A percentile compares a stretch with the other conserved stretches of the same genome.
phyloP scores from a whole-genome alignment of 305 asterid species.

The Fraxinus baroniana region DNA sequence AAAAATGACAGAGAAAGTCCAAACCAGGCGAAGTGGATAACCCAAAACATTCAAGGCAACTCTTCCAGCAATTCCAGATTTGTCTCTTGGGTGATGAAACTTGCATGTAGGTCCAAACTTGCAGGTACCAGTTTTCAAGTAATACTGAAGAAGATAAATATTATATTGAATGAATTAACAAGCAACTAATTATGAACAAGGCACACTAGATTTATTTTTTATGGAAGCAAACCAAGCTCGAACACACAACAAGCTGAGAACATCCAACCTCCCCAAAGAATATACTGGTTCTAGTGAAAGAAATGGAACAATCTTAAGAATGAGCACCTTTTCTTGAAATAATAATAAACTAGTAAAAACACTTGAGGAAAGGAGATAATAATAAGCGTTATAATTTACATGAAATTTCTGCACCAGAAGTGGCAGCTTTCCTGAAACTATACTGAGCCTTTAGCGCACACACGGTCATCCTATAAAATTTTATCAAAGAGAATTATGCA shows the following conservation, averaged over 20 bases:
- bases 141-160: constrained; percentile 52
- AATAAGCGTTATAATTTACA: not conserved
- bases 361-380: not conserved
- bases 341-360: not conserved
- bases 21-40: constrained; percentile 90
- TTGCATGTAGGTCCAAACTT: constrained; percentile 96
- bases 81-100: constrained; percentile 95
- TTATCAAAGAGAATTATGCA: not conserved
- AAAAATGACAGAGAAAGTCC: constrained; percentile 23
- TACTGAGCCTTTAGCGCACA: not conserved
- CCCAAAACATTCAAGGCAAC: constrained; percentile 86
- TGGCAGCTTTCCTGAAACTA: not conserved
- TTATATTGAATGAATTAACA: constrained; percentile 24
- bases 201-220: not conserved
- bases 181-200: constrained; percentile 15
- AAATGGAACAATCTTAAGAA: not conserved
- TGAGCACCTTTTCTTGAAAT: not conserved
- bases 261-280: not conserved
- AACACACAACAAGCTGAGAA: not conserved
- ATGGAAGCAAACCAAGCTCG: not conserved
- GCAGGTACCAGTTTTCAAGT: constrained; percentile 95
- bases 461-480: not conserved
- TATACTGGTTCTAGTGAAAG: not conserved
- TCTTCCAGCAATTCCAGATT: constrained; percentile 86
- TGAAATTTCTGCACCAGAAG: not conserved